These are phyloP conservation scores for Fusarium sp. DNA, from an alignment of 2,329 filamentous ascomycete species.

Conservation along the genomic window DNA sequence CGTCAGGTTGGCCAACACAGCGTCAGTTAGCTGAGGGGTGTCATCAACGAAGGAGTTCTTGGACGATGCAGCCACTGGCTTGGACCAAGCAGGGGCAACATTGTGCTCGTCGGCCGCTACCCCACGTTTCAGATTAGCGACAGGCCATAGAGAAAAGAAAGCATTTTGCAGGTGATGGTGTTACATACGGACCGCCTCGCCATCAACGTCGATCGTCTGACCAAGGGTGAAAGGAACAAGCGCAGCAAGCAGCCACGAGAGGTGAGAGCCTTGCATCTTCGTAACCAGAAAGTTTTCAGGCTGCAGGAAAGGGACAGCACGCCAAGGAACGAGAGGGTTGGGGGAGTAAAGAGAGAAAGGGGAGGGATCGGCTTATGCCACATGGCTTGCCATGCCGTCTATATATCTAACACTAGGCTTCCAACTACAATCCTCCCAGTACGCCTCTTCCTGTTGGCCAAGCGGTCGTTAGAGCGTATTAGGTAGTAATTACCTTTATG, in stretches of 20 bases:
- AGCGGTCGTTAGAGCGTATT: slow-evolving; percentile 14
- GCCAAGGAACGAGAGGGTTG: slow-evolving; percentile 16
- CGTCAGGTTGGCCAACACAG: slow-evolving; percentile 48
- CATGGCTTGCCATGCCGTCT: slow-evolving; percentile 22
- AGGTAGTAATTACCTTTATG: slow-evolving; percentile 28
- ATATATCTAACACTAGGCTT: slow-evolving; percentile 24
- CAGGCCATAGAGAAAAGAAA: not conserved
- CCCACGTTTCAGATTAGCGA: slow-evolving; percentile 30
- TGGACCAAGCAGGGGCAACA: slow-evolving; percentile 38
- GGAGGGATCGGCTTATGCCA: slow-evolving; percentile 19
- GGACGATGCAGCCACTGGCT: not conserved
- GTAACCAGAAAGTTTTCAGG: not conserved
- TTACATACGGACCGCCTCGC: slow-evolving; percentile 34
- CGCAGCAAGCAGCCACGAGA: slow-evolving; percentile 31
- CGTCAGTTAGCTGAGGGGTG: slow-evolving; percentile 50
- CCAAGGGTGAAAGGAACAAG: slow-evolving; percentile 21
- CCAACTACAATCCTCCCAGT: not conserved
- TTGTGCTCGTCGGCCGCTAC: slow-evolving; percentile 36
- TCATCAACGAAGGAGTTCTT: slow-evolving; percentile 32
- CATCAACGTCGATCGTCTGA: slow-evolving; percentile 36
- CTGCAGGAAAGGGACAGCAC: slow-evolving; percentile 6
- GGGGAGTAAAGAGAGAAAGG: not conserved
- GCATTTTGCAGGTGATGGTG: not conserved
- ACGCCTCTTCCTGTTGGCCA: not conserved
- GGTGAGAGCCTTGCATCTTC: slow-evolving; percentile 19